Conservation (phyloP, 768 basidiomycete genomes). For the Trametes punicea region DNA sequence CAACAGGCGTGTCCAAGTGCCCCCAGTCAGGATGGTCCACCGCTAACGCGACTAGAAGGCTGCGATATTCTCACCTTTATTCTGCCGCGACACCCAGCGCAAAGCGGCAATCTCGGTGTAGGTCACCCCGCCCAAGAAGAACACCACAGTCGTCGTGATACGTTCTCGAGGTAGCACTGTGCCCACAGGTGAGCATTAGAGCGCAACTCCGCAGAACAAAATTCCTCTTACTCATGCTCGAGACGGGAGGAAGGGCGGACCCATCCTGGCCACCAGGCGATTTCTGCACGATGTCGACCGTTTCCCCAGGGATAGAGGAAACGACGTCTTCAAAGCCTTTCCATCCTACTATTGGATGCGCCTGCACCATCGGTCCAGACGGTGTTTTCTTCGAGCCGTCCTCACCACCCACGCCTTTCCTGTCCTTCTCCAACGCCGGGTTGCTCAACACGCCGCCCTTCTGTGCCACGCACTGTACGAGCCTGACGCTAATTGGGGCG, state of each 20-base stretch:
- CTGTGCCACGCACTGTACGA: constrained; percentile 91
- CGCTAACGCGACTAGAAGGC: too few species aligned
- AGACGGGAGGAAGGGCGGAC: constrained; percentile 25
- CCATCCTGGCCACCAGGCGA: constrained; percentile 29
- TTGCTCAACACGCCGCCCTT: constrained; percentile 87
- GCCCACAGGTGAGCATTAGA: background rate
- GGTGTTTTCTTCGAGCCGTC: constrained; percentile 36
- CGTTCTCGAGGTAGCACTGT: constrained; percentile 53
- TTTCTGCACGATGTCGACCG: constrained; percentile 71
- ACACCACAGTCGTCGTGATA: constrained; percentile 83
- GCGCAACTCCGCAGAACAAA: background rate
- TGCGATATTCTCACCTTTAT: constrained; percentile 56
- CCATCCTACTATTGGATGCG: constrained; percentile 94
- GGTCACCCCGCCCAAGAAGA: constrained; percentile 96
- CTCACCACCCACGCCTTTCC: constrained; percentile 37
- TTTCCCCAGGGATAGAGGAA: constrained; percentile 77
- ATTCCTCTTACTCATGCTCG: constrained; percentile 34
- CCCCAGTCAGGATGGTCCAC: too few species aligned
- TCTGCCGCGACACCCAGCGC: constrained; percentile 87
- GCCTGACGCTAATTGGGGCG: constrained; percentile 86
- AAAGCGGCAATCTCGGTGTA: constrained; percentile 96
- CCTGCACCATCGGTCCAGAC: constrained; percentile 58
- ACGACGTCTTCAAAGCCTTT: constrained; percentile 95
- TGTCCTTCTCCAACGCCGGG: constrained; percentile 58
- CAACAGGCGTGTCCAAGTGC: too few species aligned